Conservation (phyloP, 2,329 filamentous ascomycete genomes). For the Xylariaceae sp. region DNA sequence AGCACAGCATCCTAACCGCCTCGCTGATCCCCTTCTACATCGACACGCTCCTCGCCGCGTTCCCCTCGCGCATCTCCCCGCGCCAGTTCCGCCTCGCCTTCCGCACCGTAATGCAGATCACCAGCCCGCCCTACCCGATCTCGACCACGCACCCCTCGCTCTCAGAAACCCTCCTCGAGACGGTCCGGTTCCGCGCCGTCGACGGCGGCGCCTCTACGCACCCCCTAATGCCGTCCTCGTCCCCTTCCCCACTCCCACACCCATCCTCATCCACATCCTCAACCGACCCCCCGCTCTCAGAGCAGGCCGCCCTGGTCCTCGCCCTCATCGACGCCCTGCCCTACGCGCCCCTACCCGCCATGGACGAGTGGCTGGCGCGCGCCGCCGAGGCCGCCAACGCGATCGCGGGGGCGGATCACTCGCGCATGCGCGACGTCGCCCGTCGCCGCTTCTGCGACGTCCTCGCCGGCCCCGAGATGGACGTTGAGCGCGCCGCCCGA, state of each 20-base stretch:
- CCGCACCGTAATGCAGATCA: conserved; percentile 79
- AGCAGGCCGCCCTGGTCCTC: conserved; percentile 76
- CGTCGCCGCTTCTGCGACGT: conserved; percentile 78
- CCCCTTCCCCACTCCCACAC: conserved; percentile 37
- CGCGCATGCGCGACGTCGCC: conserved; percentile 63
- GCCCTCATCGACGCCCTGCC: conserved; percentile 80
- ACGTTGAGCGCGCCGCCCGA: conserved; percentile 77
- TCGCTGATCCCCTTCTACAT: conserved; percentile 81
- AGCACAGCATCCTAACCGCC: conserved; percentile 71
- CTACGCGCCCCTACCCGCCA: conserved; percentile 66
- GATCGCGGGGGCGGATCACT: conserved; percentile 65
- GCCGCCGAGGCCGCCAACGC: conserved; percentile 68
- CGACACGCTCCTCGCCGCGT: conserved; percentile 76
- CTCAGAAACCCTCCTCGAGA: conserved; percentile 79
- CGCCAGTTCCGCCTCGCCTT: conserved; percentile 89
- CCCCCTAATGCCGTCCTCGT: conserved; percentile 44
- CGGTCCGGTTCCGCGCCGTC: conserved; percentile 68
- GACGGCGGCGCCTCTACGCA: conserved; percentile 50
- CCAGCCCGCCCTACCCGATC: conserved; percentile 77
- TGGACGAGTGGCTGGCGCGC: conserved; percentile 81
- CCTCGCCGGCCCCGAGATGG: conserved; percentile 80
- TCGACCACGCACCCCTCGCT: conserved; percentile 74
- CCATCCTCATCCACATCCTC: conserved; percentile 39
- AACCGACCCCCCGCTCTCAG: conserved; percentile 55
- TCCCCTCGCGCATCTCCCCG: conserved; percentile 75